These are phyloP conservation scores for Heritiera littoralis DNA, from an alignment of 345 rosid species.

Conservation along the genomic window DNA sequence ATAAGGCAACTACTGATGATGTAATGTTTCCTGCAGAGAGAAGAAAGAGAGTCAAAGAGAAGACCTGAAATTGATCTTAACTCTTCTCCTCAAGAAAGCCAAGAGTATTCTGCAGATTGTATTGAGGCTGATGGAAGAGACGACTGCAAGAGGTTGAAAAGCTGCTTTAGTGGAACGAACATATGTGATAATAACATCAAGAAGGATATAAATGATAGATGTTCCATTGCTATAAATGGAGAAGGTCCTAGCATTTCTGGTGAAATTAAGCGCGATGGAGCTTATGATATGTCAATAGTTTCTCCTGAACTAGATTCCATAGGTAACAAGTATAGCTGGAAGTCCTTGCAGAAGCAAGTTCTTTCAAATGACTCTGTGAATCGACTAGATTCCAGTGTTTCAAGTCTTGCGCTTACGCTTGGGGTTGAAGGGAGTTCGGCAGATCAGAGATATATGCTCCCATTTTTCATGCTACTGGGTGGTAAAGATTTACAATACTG, in stretches of 20 bases:
- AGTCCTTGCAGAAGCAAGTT: not conserved
- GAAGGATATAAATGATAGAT: not conserved
- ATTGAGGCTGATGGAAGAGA: not conserved
- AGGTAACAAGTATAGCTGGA: not conserved
- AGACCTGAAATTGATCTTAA: slow-evolving; percentile 23
- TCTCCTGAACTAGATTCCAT: not conserved
- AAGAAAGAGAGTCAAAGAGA: slow-evolving; percentile 5
- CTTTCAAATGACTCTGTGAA: not conserved
- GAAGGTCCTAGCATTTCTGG: not conserved
- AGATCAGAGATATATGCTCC: not conserved
- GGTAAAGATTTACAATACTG: not conserved
- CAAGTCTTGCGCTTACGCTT: slow-evolving; percentile 25
- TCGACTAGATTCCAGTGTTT: slow-evolving; percentile 7
- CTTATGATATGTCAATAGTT: not conserved
- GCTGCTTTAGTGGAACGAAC: not conserved
- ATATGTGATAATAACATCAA: not conserved
- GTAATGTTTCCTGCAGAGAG: slow-evolving; percentile 21
- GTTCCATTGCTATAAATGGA: not conserved
- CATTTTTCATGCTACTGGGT: not conserved
- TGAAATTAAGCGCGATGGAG: not conserved
- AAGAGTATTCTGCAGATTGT: not conserved
- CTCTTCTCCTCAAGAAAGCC: not conserved
- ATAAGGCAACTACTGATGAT: not conserved
- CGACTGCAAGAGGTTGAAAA: slow-evolving; percentile 7
- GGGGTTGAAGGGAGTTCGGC: not conserved